These are phyloP conservation scores for Coix lacrymajobi DNA, from an alignment of 176 grass and related monocot genomes.

Conservation along the genomic window DNA sequence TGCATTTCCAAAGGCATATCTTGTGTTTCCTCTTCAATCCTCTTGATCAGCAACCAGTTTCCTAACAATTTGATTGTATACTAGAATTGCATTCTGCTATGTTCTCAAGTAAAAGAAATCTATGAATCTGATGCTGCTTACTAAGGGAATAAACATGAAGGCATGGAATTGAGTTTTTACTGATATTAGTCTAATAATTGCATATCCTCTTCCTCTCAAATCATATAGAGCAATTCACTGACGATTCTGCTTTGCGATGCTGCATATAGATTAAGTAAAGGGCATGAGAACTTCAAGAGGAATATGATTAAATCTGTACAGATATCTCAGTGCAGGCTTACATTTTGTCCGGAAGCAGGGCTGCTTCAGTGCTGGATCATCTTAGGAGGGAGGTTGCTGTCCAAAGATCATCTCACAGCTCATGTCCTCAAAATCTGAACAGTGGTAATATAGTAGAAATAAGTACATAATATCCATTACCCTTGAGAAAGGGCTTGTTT, in stretches of 20 bases:
- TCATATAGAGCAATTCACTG: slow-evolving; percentile 66
- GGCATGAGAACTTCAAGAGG: slow-evolving; percentile 13
- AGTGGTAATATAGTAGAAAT: slow-evolving; percentile 21
- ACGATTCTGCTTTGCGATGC: slow-evolving; percentile 64
- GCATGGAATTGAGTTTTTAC: slow-evolving; percentile 17
- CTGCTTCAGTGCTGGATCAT: slow-evolving; percentile 91
- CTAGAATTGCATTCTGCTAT: slow-evolving; percentile 18
- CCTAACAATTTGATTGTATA: slow-evolving; percentile 14
- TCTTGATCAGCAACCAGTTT: neutral
- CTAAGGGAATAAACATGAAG: slow-evolving; percentile 20
- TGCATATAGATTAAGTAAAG: slow-evolving; percentile 37
- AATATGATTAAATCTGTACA: neutral
- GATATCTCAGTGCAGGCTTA: slow-evolving; percentile 29
- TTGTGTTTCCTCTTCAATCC: neutral
- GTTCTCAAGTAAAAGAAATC: neutral
- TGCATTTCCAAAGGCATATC: neutral
- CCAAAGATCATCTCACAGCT: slow-evolving; percentile 99
- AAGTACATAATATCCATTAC: slow-evolving; percentile 22
- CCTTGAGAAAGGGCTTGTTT: neutral
- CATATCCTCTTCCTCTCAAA: slow-evolving; percentile 26
- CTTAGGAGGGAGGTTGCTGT: slow-evolving; percentile 64
- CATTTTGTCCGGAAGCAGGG: slow-evolving; percentile 74
- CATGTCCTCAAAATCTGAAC: slow-evolving; percentile 98
- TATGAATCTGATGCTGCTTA: slow-evolving; percentile 18
- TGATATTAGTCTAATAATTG: slow-evolving; percentile 25